Conservation (phyloP, 2,329 filamentous ascomycete species). For the Pseudogymnoascus verrucosus region DNA sequence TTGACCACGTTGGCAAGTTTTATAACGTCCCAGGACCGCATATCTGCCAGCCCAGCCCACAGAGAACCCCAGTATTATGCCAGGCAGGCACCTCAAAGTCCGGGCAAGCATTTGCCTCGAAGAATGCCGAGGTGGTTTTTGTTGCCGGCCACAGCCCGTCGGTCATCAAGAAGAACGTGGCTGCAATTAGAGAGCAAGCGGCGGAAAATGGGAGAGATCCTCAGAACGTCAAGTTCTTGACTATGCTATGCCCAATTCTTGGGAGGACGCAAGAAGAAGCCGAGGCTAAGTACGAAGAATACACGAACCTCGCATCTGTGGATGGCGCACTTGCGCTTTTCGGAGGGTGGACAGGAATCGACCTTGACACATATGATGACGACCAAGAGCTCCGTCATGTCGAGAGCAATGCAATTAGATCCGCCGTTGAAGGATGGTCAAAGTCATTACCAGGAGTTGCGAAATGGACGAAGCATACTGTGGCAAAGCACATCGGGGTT, state of each 20-base stretch:
- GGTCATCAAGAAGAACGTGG: conserved; percentile 53
- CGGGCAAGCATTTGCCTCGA: conserved; percentile 58
- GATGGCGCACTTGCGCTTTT: conserved; percentile 65
- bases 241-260: conserved; percentile 57
- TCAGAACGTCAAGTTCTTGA: conserved; percentile 57
- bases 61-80: conserved; percentile 58
- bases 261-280: conserved; percentile 60
- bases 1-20: conserved; percentile 58
- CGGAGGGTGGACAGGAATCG: conserved; percentile 66
- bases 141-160: conserved; percentile 56
- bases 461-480: conserved; percentile 65
- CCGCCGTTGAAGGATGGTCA: conserved; percentile 47
- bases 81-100: conserved; percentile 61
- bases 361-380: conserved; percentile 51
- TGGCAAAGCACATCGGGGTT: conserved; percentile 59
- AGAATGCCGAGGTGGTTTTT: conserved; percentile 66
- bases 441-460: conserved; percentile 49
- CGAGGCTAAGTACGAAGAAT: conserved; percentile 53
- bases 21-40: conserved; percentile 58
- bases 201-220: conserved; percentile 47
- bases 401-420: conserved; percentile 37
- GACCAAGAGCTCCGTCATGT: conserved; percentile 52
- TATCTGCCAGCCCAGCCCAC: conserved; percentile 56
- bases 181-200: conserved; percentile 53
- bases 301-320: conserved; percentile 50